Percentiles rank a stretch among this genome's conserved stretches.
These are phyloP conservation scores for Anisogramma anomala DNA, from an alignment of 2,329 filamentous ascomycete species.

Conservation along the genomic window DNA sequence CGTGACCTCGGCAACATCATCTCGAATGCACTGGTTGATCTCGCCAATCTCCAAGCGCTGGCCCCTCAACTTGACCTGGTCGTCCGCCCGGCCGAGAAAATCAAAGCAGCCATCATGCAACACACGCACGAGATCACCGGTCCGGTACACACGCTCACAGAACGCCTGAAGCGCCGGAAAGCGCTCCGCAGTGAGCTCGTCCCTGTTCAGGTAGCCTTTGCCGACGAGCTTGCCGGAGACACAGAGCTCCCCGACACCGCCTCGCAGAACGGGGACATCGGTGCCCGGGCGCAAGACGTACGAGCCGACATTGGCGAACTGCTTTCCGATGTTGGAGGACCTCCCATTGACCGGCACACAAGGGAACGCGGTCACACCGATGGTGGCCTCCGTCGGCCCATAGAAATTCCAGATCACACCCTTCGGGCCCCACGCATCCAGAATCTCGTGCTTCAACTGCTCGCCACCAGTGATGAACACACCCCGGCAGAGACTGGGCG, in stretches of 20 bases:
- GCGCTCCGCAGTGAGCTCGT: conserved; percentile 62
- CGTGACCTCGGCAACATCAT: conserved; percentile 42
- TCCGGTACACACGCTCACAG: conserved; percentile 63
- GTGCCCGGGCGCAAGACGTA: conserved; percentile 64
- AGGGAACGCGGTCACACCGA: conserved; percentile 84
- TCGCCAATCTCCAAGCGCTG: conserved; percentile 84
- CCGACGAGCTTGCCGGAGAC: conserved; percentile 79
- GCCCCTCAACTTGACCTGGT: conserved; percentile 83
- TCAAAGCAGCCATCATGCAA: conserved; percentile 73
- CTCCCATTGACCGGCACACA: conserved; percentile 67
- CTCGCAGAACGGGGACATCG: conserved; percentile 59
- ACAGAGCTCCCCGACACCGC: conserved; percentile 78
- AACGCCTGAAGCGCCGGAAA: conserved; percentile 55
- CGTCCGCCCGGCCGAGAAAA: conserved; percentile 78
- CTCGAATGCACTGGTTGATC: conserved; percentile 73
- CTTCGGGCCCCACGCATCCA: conserved; percentile 72
- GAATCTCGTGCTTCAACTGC: conserved; percentile 74
- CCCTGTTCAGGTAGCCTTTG: conserved; percentile 74
- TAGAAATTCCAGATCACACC: conserved; percentile 85
- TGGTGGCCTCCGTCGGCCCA: conserved; percentile 85
- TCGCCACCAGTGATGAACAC: conserved; percentile 93
- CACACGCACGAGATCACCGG: conserved; percentile 76
- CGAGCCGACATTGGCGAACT: conserved; percentile 79
- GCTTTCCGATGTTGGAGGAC: conserved; percentile 75
- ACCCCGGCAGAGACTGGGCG: conserved; percentile 66